Percentiles rank a stretch among this genome's conserved stretches.
Evolutionary conservation across 306 rosid species (phyloP).

Genomic region (Acacia crassicarpa): DNA sequence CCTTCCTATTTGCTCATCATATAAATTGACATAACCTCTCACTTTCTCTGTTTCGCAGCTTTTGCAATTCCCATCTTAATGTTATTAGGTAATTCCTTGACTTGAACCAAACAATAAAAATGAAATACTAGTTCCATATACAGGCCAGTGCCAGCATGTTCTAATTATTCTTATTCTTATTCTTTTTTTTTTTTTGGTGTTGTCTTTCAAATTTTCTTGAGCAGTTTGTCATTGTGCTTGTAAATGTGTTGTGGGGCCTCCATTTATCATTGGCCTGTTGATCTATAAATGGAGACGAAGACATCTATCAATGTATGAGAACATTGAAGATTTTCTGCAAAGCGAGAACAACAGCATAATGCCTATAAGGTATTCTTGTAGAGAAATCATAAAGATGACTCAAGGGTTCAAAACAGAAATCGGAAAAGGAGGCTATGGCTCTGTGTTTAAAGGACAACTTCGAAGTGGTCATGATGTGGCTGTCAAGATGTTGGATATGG

Average conservation of each 20-base stretch:
- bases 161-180: background rate
- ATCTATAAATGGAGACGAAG: background rate
- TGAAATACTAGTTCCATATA: background rate
- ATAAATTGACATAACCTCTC: background rate
- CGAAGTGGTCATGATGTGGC: slow-evolving; percentile 20
- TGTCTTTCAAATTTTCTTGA: background rate
- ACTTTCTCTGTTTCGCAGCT: background rate
- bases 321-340: background rate
- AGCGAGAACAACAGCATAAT: background rate
- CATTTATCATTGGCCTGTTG: background rate
- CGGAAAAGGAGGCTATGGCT: slow-evolving; percentile 26
- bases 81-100: background rate
- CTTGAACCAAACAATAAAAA: background rate
- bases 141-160: background rate
- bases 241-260: background rate
- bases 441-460: slow-evolving; percentile 27
- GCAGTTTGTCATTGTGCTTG: background rate
- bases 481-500: slow-evolving; percentile 22
- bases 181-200: too few species aligned
- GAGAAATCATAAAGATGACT: background rate
- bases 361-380: slow-evolving; percentile 13
- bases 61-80: background rate
- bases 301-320: background rate
- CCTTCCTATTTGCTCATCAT: background rate
- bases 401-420: background rate